phyloP scores from a whole-genome alignment of 2,329 filamentous ascomycete species.

The Pestalotiopsis fici region DNA sequence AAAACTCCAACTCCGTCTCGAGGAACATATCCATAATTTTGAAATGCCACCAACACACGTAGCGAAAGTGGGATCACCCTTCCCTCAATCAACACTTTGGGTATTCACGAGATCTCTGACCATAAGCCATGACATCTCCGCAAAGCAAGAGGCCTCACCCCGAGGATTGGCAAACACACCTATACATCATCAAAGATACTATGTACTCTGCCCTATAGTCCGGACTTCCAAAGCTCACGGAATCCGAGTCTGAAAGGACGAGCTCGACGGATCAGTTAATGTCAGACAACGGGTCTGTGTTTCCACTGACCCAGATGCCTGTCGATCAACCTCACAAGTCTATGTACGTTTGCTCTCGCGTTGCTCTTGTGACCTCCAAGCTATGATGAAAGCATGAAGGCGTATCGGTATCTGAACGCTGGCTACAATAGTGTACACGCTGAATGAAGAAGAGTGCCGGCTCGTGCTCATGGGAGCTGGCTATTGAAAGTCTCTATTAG shows the following conservation, averaged over 20 bases:
- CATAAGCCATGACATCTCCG: too few species aligned
- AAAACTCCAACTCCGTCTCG: too few species aligned
- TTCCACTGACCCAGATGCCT: slow-evolving; percentile 18
- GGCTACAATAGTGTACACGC: slow-evolving; percentile 9
- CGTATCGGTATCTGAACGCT: slow-evolving; percentile 67
- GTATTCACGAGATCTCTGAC: too few species aligned
- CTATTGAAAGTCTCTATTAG: slow-evolving; percentile 20
- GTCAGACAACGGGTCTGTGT: slow-evolving; percentile 17
- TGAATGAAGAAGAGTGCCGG: slow-evolving; percentile 3
- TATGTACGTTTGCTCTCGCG: slow-evolving; percentile 53
- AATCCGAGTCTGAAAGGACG: slow-evolving; percentile 65
- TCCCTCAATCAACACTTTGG: too few species aligned
- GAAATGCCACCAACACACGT: too few species aligned
- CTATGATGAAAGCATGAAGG: slow-evolving; percentile 54
- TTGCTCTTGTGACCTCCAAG: slow-evolving; percentile 59
- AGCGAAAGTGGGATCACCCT: too few species aligned
- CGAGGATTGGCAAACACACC: background rate
- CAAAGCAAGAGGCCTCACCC: too few species aligned
- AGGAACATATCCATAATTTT: too few species aligned
- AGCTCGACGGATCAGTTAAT: slow-evolving; percentile 31
- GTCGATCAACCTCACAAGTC: slow-evolving; percentile 16
- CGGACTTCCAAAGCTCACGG: slow-evolving; percentile 58
- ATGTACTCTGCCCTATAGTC: slow-evolving; percentile 68
- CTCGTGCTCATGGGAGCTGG: slow-evolving; percentile 18
- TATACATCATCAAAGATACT: background rate